Evolutionary conservation across 2,329 filamentous ascomycete genomes (phyloP).

Genomic region (Scorias spongiosa): DNA sequence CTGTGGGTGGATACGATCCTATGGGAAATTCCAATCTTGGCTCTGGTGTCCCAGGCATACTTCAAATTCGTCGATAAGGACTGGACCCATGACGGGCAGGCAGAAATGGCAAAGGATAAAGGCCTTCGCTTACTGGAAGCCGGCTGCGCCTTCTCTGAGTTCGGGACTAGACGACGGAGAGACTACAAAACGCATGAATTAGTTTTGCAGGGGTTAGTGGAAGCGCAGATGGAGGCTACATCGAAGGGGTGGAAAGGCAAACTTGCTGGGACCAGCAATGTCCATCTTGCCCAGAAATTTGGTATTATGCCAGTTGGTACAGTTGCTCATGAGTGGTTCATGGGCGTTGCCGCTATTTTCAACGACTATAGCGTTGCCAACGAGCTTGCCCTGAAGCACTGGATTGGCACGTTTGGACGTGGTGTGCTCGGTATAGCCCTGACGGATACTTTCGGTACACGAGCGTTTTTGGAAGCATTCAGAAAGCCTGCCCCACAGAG

Average conservation of each 20-base stretch:
- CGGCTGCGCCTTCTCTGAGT: conserved; percentile 85
- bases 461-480: conserved; percentile 75
- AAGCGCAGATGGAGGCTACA: conserved; percentile 57
- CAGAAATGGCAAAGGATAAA: conserved; percentile 72
- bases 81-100: conserved; percentile 77
- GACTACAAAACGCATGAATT: conserved; percentile 92
- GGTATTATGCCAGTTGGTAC: conserved; percentile 74
- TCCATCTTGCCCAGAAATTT: conserved; percentile 92
- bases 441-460: conserved; percentile 92
- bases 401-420: conserved; percentile 81
- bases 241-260: conserved; percentile 50
- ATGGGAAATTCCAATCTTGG: conserved; percentile 90
- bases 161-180: conserved; percentile 73
- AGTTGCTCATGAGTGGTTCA: conserved; percentile 96
- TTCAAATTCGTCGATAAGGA: conserved; percentile 93
- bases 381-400: conserved; percentile 70
- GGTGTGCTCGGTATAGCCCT: conserved; percentile 62
- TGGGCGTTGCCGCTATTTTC: conserved; percentile 88
- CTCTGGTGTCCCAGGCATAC: conserved; percentile 86
- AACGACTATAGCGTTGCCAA: conserved; percentile 74
- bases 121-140: conserved; percentile 61
- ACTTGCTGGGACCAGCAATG: conserved; percentile 83
- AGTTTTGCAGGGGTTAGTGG: conserved; percentile 73
- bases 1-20: conserved; percentile 90
- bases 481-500: conserved; percentile 41